Conservation (phyloP, 352 stramenopile genomes). For the Pythium diclinum region DNA sequence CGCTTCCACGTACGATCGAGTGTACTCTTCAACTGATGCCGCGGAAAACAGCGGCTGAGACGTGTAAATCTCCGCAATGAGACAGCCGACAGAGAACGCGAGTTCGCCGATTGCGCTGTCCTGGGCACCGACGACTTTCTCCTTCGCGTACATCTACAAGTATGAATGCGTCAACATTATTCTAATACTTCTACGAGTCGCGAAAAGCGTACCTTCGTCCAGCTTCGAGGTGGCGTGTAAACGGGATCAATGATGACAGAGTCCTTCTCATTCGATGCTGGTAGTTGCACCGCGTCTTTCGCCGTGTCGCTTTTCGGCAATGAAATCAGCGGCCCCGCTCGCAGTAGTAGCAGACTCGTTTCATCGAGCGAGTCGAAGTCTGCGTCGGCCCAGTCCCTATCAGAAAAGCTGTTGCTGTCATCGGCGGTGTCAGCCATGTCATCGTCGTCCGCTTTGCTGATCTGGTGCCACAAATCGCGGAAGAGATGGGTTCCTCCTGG, state of each 20-base stretch:
- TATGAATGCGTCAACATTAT: too few relatives aligned
- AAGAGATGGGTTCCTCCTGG: constrained; percentile 44
- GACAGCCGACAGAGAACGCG: constrained; percentile 61
- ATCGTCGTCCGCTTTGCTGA: constrained; percentile 66
- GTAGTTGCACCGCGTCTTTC: too few relatives aligned
- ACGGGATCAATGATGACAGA: constrained; percentile 11
- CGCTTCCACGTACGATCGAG: constrained; percentile 20
- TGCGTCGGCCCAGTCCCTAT: constrained; percentile 38
- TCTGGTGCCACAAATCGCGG: constrained; percentile 73
- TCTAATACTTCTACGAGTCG: too few relatives aligned
- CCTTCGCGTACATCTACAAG: not conserved
- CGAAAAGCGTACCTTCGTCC: constrained; percentile 8
- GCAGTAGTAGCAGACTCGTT: constrained; percentile 56
- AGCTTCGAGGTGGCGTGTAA: constrained; percentile 8
- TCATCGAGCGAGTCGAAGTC: constrained; percentile 53
- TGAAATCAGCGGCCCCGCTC: constrained; percentile 45
- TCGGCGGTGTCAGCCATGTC: constrained; percentile 21
- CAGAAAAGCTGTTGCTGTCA: constrained; percentile 33
- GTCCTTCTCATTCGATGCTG: not conserved
- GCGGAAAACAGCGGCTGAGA: constrained; percentile 54
- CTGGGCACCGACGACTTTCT: not conserved
- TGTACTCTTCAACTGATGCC: constrained; percentile 42
- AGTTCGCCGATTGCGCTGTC: constrained; percentile 26
- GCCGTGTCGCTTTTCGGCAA: constrained; percentile 20
- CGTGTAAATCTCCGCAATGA: constrained; percentile 71